phyloP scores from a whole-genome alignment of 2,329 filamentous ascomycete species.

The Huntiella bhutanensis region DNA sequence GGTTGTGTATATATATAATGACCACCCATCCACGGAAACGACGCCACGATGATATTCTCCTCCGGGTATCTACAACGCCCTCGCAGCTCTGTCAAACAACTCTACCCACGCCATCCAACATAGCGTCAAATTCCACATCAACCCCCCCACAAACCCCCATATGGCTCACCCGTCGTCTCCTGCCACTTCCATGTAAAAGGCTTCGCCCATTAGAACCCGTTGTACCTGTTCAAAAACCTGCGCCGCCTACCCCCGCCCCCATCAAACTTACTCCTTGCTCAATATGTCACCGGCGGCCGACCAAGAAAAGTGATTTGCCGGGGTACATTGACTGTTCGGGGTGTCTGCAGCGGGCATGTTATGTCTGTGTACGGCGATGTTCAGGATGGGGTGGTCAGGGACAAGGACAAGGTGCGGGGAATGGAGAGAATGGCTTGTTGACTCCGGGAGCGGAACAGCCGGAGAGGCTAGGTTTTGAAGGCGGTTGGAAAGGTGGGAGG shows the following conservation, averaged over 20 bases:
- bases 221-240: background rate
- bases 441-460: conserved; percentile 13
- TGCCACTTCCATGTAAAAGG: conserved; percentile 1
- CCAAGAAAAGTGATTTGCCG: conserved; percentile 45
- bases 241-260: conserved; percentile 1
- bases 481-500: conserved; percentile 18
- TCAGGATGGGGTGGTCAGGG: conserved; percentile 23
- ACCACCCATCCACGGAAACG: conserved; percentile 3
- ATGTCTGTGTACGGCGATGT: conserved; percentile 48
- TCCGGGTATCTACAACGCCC: background rate
- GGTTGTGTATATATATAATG: no score
- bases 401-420: no score
- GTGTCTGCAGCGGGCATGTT: conserved; percentile 45
- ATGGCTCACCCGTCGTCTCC: conserved; percentile 4
- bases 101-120: background rate
- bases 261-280: conserved; percentile 37
- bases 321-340: conserved; percentile 44
- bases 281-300: conserved; percentile 47
- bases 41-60: conserved; percentile 7
- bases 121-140: background rate
- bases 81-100: background rate
- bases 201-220: background rate
- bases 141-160: background rate
- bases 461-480: no score
- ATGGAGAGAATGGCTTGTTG: background rate